phyloP scores from a whole-genome alignment of 805 yeast genomes.

The Suhomyces sp. region DNA sequence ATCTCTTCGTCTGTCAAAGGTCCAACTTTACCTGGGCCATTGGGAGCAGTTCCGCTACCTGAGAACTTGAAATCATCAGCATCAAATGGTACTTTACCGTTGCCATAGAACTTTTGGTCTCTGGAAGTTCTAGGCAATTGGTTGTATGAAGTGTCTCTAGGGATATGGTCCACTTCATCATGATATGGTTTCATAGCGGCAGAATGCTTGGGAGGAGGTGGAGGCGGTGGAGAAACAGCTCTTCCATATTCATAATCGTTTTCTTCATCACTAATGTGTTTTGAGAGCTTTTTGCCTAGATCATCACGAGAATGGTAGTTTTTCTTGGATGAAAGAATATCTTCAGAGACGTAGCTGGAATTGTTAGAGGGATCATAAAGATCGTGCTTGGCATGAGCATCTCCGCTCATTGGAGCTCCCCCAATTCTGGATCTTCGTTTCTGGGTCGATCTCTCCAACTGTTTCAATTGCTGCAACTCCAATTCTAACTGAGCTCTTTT shows the following conservation, averaged over 20 bases:
- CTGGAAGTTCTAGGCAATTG: background rate
- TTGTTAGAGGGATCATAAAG: slow-evolving; percentile 19
- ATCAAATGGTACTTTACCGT: slow-evolving; percentile 27
- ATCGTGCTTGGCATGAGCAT: slow-evolving; percentile 1
- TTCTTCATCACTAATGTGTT: slow-evolving; percentile 18
- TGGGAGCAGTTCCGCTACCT: slow-evolving; percentile 10
- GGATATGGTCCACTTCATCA: slow-evolving; percentile 7
- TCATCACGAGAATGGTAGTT: slow-evolving; percentile 33
- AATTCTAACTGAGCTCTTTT: slow-evolving; percentile 39
- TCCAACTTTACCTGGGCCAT: slow-evolving; percentile 9
- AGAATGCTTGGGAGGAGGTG: slow-evolving; percentile 36
- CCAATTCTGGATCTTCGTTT: slow-evolving; percentile 3
- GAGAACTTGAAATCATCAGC: slow-evolving; percentile 37
- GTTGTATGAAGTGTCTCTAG: slow-evolving; percentile 1
- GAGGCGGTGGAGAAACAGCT: slow-evolving; percentile 19
- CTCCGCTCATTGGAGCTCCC: background rate
- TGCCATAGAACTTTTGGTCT: background rate
- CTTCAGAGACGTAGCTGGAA: slow-evolving; percentile 34
- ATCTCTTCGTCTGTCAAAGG: slow-evolving; percentile 26
- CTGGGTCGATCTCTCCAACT: slow-evolving; percentile 22
- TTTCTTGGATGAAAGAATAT: slow-evolving; percentile 31
- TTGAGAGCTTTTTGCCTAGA: slow-evolving; percentile 30
- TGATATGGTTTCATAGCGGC: slow-evolving; percentile 11
- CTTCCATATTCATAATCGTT: slow-evolving; percentile 15
- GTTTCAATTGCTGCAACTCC: slow-evolving; percentile 33